Percentiles rank a stretch among this genome's conserved stretches.
phyloP scores from a whole-genome alignment of 1,284 basidiomycete species.

The Papiliotrema flavescens region DNA sequence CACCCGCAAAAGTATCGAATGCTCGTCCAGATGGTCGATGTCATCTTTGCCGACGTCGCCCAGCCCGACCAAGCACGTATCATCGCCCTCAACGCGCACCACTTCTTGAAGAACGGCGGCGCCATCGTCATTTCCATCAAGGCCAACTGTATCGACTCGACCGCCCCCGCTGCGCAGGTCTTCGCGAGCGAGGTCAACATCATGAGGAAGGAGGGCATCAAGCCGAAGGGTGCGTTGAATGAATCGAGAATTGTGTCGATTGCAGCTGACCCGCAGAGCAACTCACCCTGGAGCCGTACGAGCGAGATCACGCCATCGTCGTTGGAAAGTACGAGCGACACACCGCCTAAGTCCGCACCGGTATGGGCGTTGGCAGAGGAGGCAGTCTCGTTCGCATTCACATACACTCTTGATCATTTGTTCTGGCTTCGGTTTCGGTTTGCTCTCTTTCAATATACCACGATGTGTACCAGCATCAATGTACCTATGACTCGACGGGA shows the following conservation, averaged over 20 bases:
- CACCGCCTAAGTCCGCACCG: conserved; percentile 4
- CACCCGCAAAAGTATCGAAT: conserved; percentile 93
- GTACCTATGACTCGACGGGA: too few relatives aligned
- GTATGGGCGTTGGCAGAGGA: background rate
- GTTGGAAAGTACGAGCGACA: conserved; percentile 48
- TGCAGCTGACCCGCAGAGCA: conserved; percentile 24
- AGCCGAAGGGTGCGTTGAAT: conserved; percentile 78
- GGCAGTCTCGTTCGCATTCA: too few relatives aligned
- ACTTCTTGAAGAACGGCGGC: conserved; percentile 93
- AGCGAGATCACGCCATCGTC: conserved; percentile 52
- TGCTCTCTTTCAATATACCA: too few relatives aligned
- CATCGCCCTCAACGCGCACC: conserved; percentile 86
- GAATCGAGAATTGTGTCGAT: background rate
- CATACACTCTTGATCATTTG: too few relatives aligned
- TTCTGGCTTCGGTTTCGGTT: too few relatives aligned
- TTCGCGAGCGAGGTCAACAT: conserved; percentile 87
- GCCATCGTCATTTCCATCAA: conserved; percentile 98
- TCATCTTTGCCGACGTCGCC: conserved; percentile 96
- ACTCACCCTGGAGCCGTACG: conserved; percentile 58
- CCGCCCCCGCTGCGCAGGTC: conserved; percentile 80
- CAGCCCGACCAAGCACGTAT: conserved; percentile 99
- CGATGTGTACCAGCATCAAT: too few relatives aligned
- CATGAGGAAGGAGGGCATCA: conserved; percentile 76
- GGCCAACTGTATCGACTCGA: conserved; percentile 98
- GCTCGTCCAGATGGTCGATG: conserved; percentile 88